These are phyloP conservation scores for Agastache rugosa DNA, from an alignment of 257 asterid genomes.

Conservation along the genomic window DNA sequence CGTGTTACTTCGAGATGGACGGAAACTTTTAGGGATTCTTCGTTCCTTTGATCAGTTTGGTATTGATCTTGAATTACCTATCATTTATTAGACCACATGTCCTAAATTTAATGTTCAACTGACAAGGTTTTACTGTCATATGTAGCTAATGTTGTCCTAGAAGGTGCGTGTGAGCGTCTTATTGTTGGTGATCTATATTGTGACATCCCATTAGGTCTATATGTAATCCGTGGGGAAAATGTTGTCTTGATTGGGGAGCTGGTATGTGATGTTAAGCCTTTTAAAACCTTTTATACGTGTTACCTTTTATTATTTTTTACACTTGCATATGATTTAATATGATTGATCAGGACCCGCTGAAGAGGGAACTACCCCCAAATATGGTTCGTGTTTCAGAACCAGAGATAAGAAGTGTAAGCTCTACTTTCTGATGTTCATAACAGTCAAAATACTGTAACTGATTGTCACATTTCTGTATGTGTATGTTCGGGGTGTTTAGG, in stretches of 20 bases:
- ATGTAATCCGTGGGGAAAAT: conserved; percentile 95
- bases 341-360: conserved; percentile 71
- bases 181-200: conserved; percentile 93
- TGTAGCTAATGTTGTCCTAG: conserved; percentile 96
- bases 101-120: conserved; percentile 6
- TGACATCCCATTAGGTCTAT: conserved; percentile 89
- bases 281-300: background rate
- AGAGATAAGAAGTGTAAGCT: conserved; percentile 83
- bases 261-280: conserved; percentile 51
- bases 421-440: conserved; percentile 20
- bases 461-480: background rate
- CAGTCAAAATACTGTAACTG: background rate
- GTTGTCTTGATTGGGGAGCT: conserved; percentile 98
- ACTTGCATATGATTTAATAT: conserved; percentile 23
- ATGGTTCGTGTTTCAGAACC: conserved; percentile 77
- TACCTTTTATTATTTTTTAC: background rate
- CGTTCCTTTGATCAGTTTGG: conserved; percentile 91
- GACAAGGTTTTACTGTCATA: conserved; percentile 31
- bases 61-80: conserved; percentile 38
- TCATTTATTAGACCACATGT: conserved; percentile 4
- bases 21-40: conserved; percentile 72
- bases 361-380: conserved; percentile 86
- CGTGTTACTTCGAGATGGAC: conserved; percentile 77
- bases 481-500: background rate
- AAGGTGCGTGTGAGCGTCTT: conserved; percentile 93